These are phyloP conservation scores for Acrodontium crateriforme DNA, from an alignment of 2,329 filamentous ascomycete species.

Conservation along the genomic window DNA sequence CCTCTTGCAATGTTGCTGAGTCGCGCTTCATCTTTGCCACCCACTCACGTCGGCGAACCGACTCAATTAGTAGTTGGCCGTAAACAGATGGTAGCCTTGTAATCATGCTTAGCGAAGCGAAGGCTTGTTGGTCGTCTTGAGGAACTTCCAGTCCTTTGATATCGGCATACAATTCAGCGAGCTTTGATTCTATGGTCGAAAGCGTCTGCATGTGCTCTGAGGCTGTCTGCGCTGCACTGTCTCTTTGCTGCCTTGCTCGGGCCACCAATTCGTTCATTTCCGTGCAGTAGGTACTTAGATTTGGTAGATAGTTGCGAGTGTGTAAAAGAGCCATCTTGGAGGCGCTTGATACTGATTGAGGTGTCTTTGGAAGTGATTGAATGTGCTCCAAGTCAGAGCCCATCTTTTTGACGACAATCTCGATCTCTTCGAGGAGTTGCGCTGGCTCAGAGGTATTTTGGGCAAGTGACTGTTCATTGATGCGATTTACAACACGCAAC, in stretches of 20 bases:
- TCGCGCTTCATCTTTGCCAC: conserved; percentile 79
- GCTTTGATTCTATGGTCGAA: conserved; percentile 61
- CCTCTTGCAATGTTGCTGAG: conserved; percentile 75
- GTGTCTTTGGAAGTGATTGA: conserved; percentile 50
- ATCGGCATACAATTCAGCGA: conserved; percentile 57
- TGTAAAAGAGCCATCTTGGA: conserved; percentile 52
- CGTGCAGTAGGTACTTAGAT: conserved; percentile 40
- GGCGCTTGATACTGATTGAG: conserved; percentile 48
- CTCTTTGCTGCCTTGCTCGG: conserved; percentile 46
- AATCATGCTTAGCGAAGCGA: conserved; percentile 67
- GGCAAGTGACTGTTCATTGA: conserved; percentile 18
- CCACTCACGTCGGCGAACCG: conserved; percentile 79
- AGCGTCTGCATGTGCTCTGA: conserved; percentile 69
- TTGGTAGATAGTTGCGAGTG: conserved; percentile 49
- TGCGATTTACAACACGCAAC: conserved; percentile 29
- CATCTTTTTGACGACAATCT: conserved; percentile 74
- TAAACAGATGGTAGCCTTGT: conserved; percentile 80
- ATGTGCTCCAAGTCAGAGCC: conserved; percentile 72
- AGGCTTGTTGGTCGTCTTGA: conserved; percentile 63
- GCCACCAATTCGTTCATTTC: conserved; percentile 44
- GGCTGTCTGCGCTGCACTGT: conserved; percentile 50
- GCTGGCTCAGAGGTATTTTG: conserved; percentile 40
- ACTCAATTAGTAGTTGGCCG: conserved; percentile 75
- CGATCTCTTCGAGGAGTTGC: conserved; percentile 69
- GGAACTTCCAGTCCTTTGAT: conserved; percentile 59